These are phyloP conservation scores for Hymenochaete sp. DNA, from an alignment of 1,284 basidiomycete genomes.

Conservation along the genomic window DNA sequence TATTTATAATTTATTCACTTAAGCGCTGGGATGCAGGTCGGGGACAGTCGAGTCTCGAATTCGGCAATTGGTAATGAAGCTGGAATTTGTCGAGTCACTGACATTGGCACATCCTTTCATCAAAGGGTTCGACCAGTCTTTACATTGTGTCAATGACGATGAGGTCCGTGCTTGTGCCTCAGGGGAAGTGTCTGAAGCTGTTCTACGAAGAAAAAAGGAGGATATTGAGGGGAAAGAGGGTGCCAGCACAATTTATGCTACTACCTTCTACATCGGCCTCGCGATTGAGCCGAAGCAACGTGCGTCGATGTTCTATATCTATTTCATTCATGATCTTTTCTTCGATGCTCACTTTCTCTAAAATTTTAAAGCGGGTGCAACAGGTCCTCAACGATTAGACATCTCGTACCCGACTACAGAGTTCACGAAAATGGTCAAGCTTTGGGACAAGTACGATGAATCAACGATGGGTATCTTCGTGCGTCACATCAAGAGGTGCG, in stretches of 20 bases:
- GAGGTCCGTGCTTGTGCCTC: slow-evolving; percentile 87
- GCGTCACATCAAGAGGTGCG: slow-evolving; percentile 85
- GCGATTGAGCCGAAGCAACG: slow-evolving; percentile 87
- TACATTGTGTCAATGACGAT: slow-evolving; percentile 77
- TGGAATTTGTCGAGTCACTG: slow-evolving; percentile 91
- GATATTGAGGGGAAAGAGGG: slow-evolving; percentile 75
- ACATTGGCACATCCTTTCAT: slow-evolving; percentile 91
- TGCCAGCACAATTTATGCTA: slow-evolving; percentile 77
- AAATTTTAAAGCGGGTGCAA: slow-evolving; percentile 47
- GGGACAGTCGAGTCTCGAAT: slow-evolving; percentile 97
- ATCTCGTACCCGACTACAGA: slow-evolving; percentile 96
- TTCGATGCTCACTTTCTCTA: slow-evolving; percentile 3
- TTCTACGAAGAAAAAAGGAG: slow-evolving; percentile 68
- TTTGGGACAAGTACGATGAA: slow-evolving; percentile 95
- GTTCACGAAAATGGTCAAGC: slow-evolving; percentile 91
- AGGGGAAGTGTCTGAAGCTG: slow-evolving; percentile 71
- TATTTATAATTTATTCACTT: slow-evolving; percentile 6
- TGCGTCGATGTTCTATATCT: slow-evolving; percentile 34
- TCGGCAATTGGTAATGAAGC: slow-evolving; percentile 93
- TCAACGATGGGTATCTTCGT: slow-evolving; percentile 91
- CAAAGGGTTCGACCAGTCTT: slow-evolving; percentile 87
- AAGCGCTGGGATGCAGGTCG: slow-evolving; percentile 42
- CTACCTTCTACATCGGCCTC: slow-evolving; percentile 95
- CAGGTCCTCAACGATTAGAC: slow-evolving; percentile 77
- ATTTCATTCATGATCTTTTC: slow-evolving; percentile 17